These are phyloP conservation scores for Russula griseocarnosa DNA, from an alignment of 768 basidiomycete species.

Conservation along the genomic window DNA sequence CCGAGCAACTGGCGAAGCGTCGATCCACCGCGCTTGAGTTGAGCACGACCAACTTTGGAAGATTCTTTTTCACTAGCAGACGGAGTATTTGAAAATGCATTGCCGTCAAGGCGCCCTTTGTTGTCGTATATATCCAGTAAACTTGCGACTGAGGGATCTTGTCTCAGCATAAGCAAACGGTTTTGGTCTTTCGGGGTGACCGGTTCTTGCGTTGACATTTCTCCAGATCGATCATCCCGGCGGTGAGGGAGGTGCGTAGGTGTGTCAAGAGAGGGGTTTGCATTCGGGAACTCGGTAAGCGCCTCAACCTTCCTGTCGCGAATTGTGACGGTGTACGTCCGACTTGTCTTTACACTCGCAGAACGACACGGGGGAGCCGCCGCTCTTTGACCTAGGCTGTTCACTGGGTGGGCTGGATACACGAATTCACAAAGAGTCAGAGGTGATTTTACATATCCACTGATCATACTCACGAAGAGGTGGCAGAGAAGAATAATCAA, in stretches of 20 bases:
- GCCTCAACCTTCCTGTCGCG: conserved; percentile 57
- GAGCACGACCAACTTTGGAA: conserved; percentile 43
- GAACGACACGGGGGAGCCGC: conserved; percentile 51
- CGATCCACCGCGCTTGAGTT: conserved; percentile 60
- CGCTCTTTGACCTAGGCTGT: conserved; percentile 49
- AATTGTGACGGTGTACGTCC: conserved; percentile 72
- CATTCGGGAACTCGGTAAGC: conserved; percentile 61
- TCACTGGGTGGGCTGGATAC: conserved; percentile 53
- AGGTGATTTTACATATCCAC: not conserved
- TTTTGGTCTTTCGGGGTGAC: conserved; percentile 45
- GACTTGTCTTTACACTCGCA: conserved; percentile 48
- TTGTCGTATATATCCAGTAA: conserved; percentile 71
- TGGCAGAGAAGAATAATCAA: conserved; percentile 55
- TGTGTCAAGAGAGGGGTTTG: conserved; percentile 44
- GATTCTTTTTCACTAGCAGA: conserved; percentile 34
- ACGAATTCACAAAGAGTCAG: conserved; percentile 4
- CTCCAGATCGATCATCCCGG: conserved; percentile 29
- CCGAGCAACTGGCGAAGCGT: conserved; percentile 73
- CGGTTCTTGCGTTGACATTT: conserved; percentile 35
- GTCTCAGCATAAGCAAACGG: conserved; percentile 56
- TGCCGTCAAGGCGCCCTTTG: conserved; percentile 55
- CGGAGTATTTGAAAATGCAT: conserved; percentile 63
- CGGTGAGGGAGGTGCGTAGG: conserved; percentile 29
- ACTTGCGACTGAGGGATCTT: conserved; percentile 76
- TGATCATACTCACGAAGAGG: conserved; percentile 58